These are phyloP conservation scores for Diplotaxis tenuifolia DNA, from an alignment of 345 rosid species.

Conservation along the genomic window DNA sequence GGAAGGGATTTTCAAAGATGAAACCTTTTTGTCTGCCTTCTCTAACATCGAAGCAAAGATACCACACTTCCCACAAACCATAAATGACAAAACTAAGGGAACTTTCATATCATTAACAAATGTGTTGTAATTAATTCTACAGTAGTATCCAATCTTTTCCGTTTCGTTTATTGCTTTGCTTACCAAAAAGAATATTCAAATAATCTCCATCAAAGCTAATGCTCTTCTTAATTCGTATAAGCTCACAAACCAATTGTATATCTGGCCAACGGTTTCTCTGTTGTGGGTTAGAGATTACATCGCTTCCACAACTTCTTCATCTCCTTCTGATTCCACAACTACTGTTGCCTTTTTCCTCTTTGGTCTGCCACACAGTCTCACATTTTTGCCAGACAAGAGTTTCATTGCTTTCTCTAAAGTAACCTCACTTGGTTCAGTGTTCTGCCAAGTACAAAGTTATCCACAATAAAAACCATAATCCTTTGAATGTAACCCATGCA, in stretches of 20 bases:
- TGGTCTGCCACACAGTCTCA: conserved; percentile 64
- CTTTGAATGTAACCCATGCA: conserved; percentile 1
- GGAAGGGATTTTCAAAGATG: conserved; percentile 2
- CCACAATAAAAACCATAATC: conserved; percentile 8
- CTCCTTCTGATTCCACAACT: conserved; percentile 31
- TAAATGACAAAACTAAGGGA: background rate
- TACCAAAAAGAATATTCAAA: conserved; percentile 27
- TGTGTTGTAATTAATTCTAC: conserved; percentile 22
- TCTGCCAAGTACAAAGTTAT: conserved; percentile 49
- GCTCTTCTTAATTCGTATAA: conserved; percentile 10
- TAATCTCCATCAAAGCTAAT: conserved; percentile 15
- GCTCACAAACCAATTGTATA: conserved; percentile 13
- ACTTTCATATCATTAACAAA: conserved; percentile 19
- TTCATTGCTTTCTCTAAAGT: conserved; percentile 74
- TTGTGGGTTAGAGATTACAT: conserved; percentile 18
- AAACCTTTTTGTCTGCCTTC: conserved; percentile 4
- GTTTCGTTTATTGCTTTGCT: conserved; percentile 23
- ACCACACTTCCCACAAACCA: conserved; percentile 10
- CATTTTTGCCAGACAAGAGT: conserved; percentile 62
- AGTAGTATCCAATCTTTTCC: conserved; percentile 11
- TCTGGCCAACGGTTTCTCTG: background rate
- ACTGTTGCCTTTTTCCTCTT: conserved; percentile 49
- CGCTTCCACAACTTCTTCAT: conserved; percentile 26
- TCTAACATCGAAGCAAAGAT: conserved; percentile 2
- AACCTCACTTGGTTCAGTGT: conserved; percentile 52